phyloP scores from a whole-genome alignment of 768 basidiomycete species.

The Trametopsis cervina region DNA sequence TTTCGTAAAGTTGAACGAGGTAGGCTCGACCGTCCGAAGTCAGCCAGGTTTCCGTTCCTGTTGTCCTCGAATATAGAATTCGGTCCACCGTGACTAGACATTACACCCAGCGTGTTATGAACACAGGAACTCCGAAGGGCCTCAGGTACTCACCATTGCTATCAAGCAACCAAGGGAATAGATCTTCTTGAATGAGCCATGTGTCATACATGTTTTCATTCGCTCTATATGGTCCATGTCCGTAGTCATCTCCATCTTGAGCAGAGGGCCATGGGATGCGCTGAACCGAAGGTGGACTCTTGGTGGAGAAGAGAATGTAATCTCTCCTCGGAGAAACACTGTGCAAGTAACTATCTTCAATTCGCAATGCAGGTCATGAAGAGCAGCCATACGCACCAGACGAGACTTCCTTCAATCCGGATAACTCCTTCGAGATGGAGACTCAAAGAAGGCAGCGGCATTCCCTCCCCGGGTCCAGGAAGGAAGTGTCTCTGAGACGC shows the following conservation, averaged over 20 bases:
- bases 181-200: slow-evolving; percentile 60
- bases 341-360: slow-evolving; percentile 2
- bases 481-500: slow-evolving; percentile 61
- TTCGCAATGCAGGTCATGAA: slow-evolving; percentile 1
- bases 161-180: slow-evolving; percentile 71
- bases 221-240: slow-evolving; percentile 26
- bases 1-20: slow-evolving; percentile 57
- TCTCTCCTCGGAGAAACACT: slow-evolving; percentile 73
- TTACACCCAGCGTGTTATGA: too few relatives aligned
- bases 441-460: slow-evolving; percentile 58
- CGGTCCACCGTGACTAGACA: slow-evolving; percentile 54
- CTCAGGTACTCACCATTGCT: slow-evolving; percentile 48
- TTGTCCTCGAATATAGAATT: slow-evolving; percentile 50
- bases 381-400: slow-evolving; percentile 42
- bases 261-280: slow-evolving; percentile 74
- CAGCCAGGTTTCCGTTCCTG: slow-evolving; percentile 73
- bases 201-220: slow-evolving; percentile 48
- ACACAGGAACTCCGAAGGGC: too few relatives aligned
- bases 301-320: slow-evolving; percentile 68
- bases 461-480: slow-evolving; percentile 74
- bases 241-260: slow-evolving; percentile 31
- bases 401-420: slow-evolving; percentile 64
- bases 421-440: slow-evolving; percentile 79
- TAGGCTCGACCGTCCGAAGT: slow-evolving; percentile 83
- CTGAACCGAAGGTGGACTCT: slow-evolving; percentile 68